Percentiles rank a stretch among this genome's conserved stretches.
phyloP scores from a whole-genome alignment of 169 alveolate genomes.

The Plasmodium malariae region DNA sequence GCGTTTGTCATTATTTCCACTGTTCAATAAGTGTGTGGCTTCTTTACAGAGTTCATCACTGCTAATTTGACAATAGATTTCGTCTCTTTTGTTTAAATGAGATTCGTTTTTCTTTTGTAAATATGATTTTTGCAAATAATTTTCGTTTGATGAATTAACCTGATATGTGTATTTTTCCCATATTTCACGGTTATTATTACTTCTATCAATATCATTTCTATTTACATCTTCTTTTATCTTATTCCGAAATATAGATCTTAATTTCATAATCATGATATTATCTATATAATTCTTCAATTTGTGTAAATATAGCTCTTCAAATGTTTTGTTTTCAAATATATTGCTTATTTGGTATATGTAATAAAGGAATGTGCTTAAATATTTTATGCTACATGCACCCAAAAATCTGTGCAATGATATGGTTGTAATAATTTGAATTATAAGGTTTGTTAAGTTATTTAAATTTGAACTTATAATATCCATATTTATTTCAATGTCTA shows the following conservation, averaged over 20 bases:
- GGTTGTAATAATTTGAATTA: conserved; percentile 28
- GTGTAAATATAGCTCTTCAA: conserved; percentile 44
- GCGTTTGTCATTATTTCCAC: neutral
- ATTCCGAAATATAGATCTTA: conserved; percentile 22
- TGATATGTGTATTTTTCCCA: no score
- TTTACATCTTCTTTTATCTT: no score
- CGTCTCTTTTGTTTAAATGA: neutral
- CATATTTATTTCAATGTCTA: neutral
- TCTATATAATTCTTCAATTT: conserved; percentile 31
- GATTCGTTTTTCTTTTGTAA: neutral
- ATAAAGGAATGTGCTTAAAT: conserved; percentile 27
- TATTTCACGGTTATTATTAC: no score
- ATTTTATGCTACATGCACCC: conserved; percentile 7
- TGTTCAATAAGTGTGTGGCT: neutral
- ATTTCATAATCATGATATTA: conserved; percentile 20
- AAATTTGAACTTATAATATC: conserved; percentile 21
- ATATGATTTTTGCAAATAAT: neutral
- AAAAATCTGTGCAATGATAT: conserved; percentile 22
- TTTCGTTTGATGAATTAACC: neutral
- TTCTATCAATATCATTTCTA: no score
- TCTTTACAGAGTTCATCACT: neutral
- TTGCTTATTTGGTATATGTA: conserved; percentile 50
- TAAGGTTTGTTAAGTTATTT: conserved; percentile 22
- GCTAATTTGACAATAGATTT: neutral
- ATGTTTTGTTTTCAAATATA: conserved; percentile 27